phyloP scores from a whole-genome alignment of 1,284 basidiomycete genomes.

The Sanghuangporus baumii region DNA sequence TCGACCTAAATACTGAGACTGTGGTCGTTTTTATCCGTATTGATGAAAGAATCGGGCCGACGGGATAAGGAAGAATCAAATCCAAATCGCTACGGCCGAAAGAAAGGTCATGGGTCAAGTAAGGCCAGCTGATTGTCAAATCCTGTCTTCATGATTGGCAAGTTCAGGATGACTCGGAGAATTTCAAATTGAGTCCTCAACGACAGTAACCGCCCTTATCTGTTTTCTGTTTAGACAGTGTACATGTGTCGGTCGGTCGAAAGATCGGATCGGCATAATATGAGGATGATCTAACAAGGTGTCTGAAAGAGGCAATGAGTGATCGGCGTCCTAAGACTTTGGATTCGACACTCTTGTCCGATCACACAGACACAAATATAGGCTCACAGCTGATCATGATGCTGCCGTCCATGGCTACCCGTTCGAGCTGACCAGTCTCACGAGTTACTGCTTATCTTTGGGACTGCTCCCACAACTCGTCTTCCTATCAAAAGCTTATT shows the following conservation, averaged over 20 bases:
- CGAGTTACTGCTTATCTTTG: not conserved
- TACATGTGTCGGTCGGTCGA: no score
- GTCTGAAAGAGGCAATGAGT: no score
- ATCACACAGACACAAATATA: no score
- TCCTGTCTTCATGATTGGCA: not conserved
- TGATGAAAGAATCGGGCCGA: not conserved
- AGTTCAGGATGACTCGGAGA: not conserved
- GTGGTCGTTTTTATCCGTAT: not conserved
- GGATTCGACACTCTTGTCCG: no score
- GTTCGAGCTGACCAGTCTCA: not conserved
- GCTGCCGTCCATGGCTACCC: not conserved
- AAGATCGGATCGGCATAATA: no score
- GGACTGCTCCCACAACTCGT: not conserved
- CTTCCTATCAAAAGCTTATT: not conserved
- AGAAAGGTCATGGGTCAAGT: conserved; percentile 5
- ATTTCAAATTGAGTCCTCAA: not conserved
- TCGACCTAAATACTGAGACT: not conserved
- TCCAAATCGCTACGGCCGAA: not conserved
- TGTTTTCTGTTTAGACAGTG: no score
- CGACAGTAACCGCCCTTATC: not conserved
- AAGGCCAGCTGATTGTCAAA: not conserved
- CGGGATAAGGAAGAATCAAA: not conserved
- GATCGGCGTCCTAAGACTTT: no score
- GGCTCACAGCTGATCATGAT: not conserved
- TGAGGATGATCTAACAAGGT: no score